phyloP scores from a whole-genome alignment of 2,329 filamentous ascomycete species.

The Fusarium sp. region DNA sequence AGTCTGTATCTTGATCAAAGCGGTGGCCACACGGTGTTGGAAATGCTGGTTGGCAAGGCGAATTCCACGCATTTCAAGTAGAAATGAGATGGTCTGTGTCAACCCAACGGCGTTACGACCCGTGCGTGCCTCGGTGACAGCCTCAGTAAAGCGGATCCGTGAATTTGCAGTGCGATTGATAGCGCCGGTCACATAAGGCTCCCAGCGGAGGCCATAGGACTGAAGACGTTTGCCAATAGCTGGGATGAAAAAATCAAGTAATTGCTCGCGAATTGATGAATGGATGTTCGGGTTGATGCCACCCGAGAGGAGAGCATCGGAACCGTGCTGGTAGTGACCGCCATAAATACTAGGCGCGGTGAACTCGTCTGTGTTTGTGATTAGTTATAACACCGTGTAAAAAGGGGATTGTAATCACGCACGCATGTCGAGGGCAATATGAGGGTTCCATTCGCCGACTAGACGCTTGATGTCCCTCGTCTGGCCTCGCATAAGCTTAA shows the following conservation, averaged over 20 bases:
- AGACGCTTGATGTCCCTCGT: conserved; percentile 13
- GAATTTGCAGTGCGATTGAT: not conserved
- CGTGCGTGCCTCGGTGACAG: not conserved
- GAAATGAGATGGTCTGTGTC: conserved; percentile 15
- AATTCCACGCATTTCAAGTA: conserved; percentile 20
- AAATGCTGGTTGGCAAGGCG: conserved; percentile 25
- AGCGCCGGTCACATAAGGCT: conserved; percentile 18
- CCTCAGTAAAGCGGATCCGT: not conserved
- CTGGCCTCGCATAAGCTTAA: conserved; percentile 11
- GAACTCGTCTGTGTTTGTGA: not conserved
- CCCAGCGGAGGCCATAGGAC: not conserved
- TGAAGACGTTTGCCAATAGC: not conserved
- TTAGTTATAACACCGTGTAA: not conserved
- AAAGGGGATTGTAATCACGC: not conserved
- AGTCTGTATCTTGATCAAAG: conserved; percentile 19
- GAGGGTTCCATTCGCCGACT: conserved; percentile 16
- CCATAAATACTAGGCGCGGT: conserved; percentile 1
- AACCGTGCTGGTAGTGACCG: conserved; percentile 10
- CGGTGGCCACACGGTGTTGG: conserved; percentile 16
- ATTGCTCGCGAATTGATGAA: conserved; percentile 12
- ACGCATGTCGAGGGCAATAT: conserved; percentile 21
- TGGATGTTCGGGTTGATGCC: conserved; percentile 30
- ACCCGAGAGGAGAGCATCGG: not conserved
- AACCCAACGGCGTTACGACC: conserved; percentile 5
- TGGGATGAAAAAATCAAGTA: conserved; percentile 21